Base-by-base conservation (phyloP, 495 filamentous ascomycete genomes). In the Arthonia radiata region DNA sequence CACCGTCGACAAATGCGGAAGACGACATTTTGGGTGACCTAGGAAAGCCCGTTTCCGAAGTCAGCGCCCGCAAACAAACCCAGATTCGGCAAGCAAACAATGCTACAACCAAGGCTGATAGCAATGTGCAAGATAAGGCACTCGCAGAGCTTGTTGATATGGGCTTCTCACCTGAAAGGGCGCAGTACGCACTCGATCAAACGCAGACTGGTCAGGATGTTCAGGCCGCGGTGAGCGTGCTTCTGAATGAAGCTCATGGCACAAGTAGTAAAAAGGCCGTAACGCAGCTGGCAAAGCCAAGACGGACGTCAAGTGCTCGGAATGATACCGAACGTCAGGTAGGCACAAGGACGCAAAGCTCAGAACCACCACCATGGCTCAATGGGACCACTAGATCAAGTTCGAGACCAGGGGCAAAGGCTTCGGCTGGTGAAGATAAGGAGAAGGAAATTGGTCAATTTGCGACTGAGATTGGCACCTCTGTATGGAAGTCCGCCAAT, bases 131-230 rank as follows among this genome's bases (percentile, higher is more conserved):
- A 25, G 81, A 92, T 42, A 63, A 60, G 27, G 79, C 80, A 3
- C 62, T 94, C 29, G 81, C 80, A 1, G 80, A 93, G 40, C 47
- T 97, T 12, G 70, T 94, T 6, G 83, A 94, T 37, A 93, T 94
- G 69, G 86, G 86, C 14, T 97, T 97, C 32, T 65, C 73, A 1
- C 61, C 67, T 0, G 72, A 86, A 24, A 80, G 78, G 31, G 65
- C 89, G 13, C 63, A 59, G 31, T 56, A 66, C 33, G 89, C 82
- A 23, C 50, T 97, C 5, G 59, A 60, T 8, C 69, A 75, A 41
- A 94, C 76, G 8, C 63, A 74, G 5, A 67, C 65, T 6, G 80
- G 81, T 13, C 50, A 70, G 0, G 66, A 93, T 45, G 64, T 94
- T 12, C 79, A 91, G 48, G 69, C 67, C 30, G 89, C 86, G 2